These are phyloP conservation scores for Pseudogymnoascus sp. DNA, from an alignment of 2,329 filamentous ascomycete genomes.

Conservation along the genomic window DNA sequence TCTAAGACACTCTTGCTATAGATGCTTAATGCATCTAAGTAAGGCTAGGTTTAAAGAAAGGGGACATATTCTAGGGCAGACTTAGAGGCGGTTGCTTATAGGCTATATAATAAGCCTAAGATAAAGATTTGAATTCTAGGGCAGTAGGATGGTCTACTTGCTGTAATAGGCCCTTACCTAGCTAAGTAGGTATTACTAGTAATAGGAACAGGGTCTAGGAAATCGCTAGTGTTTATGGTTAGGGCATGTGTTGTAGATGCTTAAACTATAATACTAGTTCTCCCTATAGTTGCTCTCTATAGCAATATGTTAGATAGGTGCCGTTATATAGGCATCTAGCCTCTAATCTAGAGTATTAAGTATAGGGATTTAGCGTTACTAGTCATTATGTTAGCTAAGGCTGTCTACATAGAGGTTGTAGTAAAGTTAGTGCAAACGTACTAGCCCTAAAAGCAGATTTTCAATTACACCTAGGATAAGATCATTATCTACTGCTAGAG, in stretches of 20 bases:
- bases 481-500: slow-evolving; percentile 17
- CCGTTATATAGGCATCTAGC: too few relatives aligned
- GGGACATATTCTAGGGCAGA: slow-evolving; percentile 10
- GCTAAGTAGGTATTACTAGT: too few relatives aligned
- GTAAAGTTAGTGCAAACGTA: slow-evolving; percentile 10
- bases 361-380: too few relatives aligned
- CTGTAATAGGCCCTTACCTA: slow-evolving; percentile 4
- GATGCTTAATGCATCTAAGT: slow-evolving; percentile 10
- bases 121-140: slow-evolving; percentile 11
- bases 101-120: slow-evolving; percentile 7
- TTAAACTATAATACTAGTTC: too few relatives aligned
- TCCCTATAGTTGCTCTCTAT: too few relatives aligned
- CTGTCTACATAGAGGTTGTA: slow-evolving; percentile 5
- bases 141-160: slow-evolving; percentile 12
- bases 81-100: slow-evolving; percentile 9
- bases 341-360: too few relatives aligned
- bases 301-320: too few relatives aligned
- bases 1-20: slow-evolving; percentile 7
- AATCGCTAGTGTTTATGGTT: too few relatives aligned
- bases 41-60: background rate
- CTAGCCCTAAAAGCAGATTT: slow-evolving; percentile 10
- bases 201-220: too few relatives aligned
- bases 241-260: too few relatives aligned
- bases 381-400: too few relatives aligned
- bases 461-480: slow-evolving; percentile 12